Evolutionary conservation across 352 stramenopile genomes (phyloP).

Genomic region (Discostella stelligera): DNA sequence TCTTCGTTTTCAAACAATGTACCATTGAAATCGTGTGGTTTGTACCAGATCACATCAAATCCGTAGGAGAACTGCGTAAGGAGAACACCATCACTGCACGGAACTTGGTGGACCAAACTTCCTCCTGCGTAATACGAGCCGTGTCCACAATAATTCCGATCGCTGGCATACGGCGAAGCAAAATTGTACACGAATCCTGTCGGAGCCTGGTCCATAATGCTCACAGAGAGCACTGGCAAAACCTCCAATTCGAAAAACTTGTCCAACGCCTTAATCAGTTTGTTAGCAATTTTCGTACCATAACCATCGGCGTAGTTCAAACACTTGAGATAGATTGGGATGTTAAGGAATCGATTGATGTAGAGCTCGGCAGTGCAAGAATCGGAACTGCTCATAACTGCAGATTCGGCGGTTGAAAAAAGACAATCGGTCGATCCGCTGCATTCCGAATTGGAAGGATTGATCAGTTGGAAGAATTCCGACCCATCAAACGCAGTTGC

Average conservation of each 20-base stretch:
- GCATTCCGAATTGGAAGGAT: slow-evolving; percentile 19
- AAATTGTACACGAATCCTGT: slow-evolving; percentile 28
- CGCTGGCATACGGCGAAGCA: slow-evolving; percentile 35
- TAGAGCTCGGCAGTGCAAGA: slow-evolving; percentile 33
- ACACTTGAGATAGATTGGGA: slow-evolving; percentile 43
- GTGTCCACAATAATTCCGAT: slow-evolving; percentile 34
- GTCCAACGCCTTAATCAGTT: slow-evolving; percentile 45
- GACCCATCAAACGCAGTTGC: slow-evolving; percentile 24
- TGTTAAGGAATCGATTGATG: slow-evolving; percentile 37
- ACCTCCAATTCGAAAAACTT: slow-evolving; percentile 42
- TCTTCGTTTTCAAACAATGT: slow-evolving; percentile 22
- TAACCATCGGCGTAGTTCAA: slow-evolving; percentile 25
- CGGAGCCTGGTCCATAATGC: slow-evolving; percentile 14
- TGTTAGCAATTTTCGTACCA: slow-evolving; percentile 32
- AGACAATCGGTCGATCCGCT: slow-evolving; percentile 16
- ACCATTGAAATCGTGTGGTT: slow-evolving; percentile 30
- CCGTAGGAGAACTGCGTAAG: slow-evolving; percentile 49
- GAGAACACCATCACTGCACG: slow-evolving; percentile 33
- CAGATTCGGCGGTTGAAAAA: slow-evolving; percentile 13
- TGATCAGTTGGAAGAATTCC: slow-evolving; percentile 25
- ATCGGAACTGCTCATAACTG: slow-evolving; percentile 10
- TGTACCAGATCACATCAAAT: slow-evolving; percentile 55
- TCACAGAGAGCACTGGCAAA: slow-evolving; percentile 13
- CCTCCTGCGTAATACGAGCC: slow-evolving; percentile 42
- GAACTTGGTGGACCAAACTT: slow-evolving; percentile 37